Base-by-base conservation (phyloP, 139 green algal species). In the Ulvella scutata region DNA sequence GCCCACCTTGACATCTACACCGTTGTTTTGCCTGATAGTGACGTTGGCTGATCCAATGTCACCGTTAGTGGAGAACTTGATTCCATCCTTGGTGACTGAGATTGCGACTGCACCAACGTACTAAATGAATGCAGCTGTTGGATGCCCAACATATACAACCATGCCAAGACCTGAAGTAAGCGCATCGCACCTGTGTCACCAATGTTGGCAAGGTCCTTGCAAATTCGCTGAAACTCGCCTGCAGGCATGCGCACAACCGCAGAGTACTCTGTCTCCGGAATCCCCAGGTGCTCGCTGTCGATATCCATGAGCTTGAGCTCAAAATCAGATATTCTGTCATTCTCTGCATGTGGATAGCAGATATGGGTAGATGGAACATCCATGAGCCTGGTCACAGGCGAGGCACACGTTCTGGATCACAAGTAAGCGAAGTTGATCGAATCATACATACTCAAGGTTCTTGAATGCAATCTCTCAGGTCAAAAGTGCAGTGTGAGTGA, bases 251-350 rank as follows among this genome's bases (percentile, higher is more conserved):
- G 88, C 20, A 98, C 85, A 23, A 88, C 91, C 10, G 94, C 94
- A 29, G 83, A 81, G 80, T 97, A 97, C 36, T 93, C 88, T 39
- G 88, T 94, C 76, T 99, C 94, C 3, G 93, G 95, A 74, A 99
- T 98, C 74, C 92, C 92, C 61, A 99, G 80, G 80, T 98, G 93
- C 84, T 99, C 95, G 72, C 83, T 93, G 83, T 99, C 95, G 62
- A 99, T 99, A 74, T 96, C 92, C 95, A 99, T 98, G 7, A 99
- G 86, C 86, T 98, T 98, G 3, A 99, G 80, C 78, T 99, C 92
- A 81, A 99, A 98, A 79, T 99, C 94, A 2, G 83, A 90, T 35
- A 98, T 88, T 72, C 94, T 92, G 60, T 97, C 93, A 74, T 91
- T 84, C 72, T 78, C 74, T 81, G 43, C 43, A 62, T 7, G 34